These are phyloP conservation scores for Cladosporium sp. DNA, from an alignment of 2,329 filamentous ascomycete genomes.

Conservation along the genomic window DNA sequence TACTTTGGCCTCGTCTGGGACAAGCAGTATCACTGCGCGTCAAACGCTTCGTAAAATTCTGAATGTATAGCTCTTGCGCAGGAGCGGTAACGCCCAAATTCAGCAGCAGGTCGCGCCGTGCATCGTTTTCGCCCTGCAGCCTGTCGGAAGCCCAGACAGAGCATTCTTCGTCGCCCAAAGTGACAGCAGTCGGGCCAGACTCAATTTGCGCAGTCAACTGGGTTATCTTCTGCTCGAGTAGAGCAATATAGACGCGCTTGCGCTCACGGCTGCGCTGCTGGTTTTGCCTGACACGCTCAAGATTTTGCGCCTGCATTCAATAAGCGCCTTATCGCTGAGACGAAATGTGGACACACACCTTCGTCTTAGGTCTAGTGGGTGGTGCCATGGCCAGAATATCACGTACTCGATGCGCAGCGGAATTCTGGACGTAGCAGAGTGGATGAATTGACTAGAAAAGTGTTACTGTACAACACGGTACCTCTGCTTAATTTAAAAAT, in stretches of 20 bases:
- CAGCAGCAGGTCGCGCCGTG: neutral
- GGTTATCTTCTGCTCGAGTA: neutral
- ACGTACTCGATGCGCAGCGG: too few species aligned
- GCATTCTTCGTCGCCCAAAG: too few species aligned
- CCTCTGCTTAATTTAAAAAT: too few species aligned
- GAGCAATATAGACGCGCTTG: constrained; percentile 1
- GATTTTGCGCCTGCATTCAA: neutral
- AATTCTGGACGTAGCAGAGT: too few species aligned
- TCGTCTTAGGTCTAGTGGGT: neutral
- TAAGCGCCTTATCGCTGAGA: neutral
- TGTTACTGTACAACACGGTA: too few species aligned
- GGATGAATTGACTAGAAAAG: too few species aligned
- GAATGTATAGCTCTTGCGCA: neutral
- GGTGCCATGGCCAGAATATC: neutral
- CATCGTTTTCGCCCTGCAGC: neutral
- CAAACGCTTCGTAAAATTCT: neutral
- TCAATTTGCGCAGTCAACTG: neutral
- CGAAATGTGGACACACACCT: neutral
- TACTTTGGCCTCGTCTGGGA: too few species aligned
- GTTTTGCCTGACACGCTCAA: constrained; percentile 4
- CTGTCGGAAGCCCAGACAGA: neutral
- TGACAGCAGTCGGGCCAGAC: neutral
- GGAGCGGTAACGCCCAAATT: neutral
- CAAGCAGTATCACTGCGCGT: neutral
- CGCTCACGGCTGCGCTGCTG: constrained; percentile 7